phyloP scores from a whole-genome alignment of 148 eudicot genomes.

The Nepenthes mirabilis region DNA sequence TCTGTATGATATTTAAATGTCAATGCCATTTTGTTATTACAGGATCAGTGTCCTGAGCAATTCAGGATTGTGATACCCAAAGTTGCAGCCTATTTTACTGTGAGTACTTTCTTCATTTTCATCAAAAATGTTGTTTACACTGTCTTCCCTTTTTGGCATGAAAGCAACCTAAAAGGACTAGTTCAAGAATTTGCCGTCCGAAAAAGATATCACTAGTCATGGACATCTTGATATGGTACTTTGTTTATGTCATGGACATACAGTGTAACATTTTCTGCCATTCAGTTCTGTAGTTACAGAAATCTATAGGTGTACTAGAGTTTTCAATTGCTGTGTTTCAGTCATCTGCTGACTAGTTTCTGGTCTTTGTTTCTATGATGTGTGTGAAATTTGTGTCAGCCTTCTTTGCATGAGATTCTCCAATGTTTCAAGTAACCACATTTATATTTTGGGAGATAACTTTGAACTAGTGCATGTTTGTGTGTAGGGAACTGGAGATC shows the following conservation, averaged over 20 bases:
- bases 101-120: slow-evolving; percentile 15
- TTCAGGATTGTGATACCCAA: slow-evolving; percentile 86
- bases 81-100: slow-evolving; percentile 97
- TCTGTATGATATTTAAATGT: neutral
- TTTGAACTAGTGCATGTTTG: slow-evolving; percentile 1
- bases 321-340: no score
- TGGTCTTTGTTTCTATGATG: neutral
- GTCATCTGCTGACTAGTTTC: neutral
- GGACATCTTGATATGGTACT: no score
- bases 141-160: neutral
- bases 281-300: no score
- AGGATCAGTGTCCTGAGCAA: slow-evolving; percentile 73
- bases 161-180: neutral
- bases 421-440: neutral
- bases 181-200: no score
- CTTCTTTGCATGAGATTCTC: neutral
- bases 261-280: no score
- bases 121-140: neutral
- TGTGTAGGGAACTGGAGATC: slow-evolving; percentile 91
- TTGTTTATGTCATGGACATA: no score
- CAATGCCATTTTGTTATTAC: slow-evolving; percentile 1
- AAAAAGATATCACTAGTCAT: no score
- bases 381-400: neutral
- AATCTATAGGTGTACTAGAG: no score
- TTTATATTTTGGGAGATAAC: neutral